Conservation (phyloP, 176 grass and related monocot species). For the Tuctoria greenei region DNA sequence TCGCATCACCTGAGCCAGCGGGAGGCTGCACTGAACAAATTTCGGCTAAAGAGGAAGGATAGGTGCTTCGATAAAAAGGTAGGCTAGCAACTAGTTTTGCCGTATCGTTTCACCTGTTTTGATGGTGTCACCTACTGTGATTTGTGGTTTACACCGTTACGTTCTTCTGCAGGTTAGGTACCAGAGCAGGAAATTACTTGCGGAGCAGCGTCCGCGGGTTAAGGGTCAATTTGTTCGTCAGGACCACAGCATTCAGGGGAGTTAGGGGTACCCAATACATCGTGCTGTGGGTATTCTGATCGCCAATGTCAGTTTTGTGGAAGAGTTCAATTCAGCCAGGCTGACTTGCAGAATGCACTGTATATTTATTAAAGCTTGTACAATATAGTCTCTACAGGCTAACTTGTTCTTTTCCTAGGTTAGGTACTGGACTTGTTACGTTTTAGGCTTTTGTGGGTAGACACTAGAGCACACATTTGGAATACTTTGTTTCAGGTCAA, state of each 20-base stretch:
- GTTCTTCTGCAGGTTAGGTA: constrained; percentile 68
- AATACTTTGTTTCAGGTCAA: constrained; percentile 24
- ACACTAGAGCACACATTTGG: constrained; percentile 7
- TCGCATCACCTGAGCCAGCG: constrained; percentile 55
- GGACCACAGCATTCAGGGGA: constrained; percentile 53
- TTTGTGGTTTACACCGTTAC: constrained; percentile 25
- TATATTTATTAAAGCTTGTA: constrained; percentile 23
- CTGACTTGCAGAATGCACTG: background rate
- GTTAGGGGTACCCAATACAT: background rate
- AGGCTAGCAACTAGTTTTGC: constrained; percentile 7
- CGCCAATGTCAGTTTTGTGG: constrained; percentile 17
- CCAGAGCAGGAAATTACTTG: constrained; percentile 93
- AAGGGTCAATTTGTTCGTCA: constrained; percentile 99
- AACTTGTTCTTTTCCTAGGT: constrained; percentile 27
- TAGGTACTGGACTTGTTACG: constrained; percentile 27
- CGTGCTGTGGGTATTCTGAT: background rate
- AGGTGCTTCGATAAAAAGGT: constrained; percentile 99
- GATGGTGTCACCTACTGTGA: background rate
- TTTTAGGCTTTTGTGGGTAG: constrained; percentile 19
- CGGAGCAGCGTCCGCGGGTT: constrained; percentile 84
- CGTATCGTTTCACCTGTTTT: constrained; percentile 1
- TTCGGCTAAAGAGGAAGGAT: constrained; percentile 94
- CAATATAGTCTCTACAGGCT: constrained; percentile 23
- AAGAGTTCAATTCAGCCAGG: background rate
- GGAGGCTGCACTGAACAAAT: constrained; percentile 89